Conservation (phyloP, 768 basidiomycete species). For the Arthromyces matolae region DNA sequence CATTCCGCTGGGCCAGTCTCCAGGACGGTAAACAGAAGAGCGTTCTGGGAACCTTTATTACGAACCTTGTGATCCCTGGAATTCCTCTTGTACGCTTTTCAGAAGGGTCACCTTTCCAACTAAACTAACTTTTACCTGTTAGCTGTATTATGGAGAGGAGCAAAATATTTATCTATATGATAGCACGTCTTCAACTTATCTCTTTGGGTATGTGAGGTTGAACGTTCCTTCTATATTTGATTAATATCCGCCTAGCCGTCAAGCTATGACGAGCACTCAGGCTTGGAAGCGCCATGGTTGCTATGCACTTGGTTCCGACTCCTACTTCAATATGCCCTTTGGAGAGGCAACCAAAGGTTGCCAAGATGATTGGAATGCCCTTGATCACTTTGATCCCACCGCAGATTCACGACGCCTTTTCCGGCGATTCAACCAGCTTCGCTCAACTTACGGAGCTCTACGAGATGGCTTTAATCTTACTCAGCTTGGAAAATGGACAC, state of each 20-base stretch:
- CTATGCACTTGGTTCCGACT: constrained; percentile 83
- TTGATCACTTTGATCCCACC: constrained; percentile 95
- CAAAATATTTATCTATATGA: constrained; percentile 87
- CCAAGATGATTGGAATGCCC: constrained; percentile 85
- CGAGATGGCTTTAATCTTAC: constrained; percentile 88
- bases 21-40: constrained; percentile 79
- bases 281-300: constrained; percentile 96
- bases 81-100: constrained; percentile 60
- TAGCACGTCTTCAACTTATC: constrained; percentile 84
- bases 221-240: not conserved
- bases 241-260: constrained; percentile 54
- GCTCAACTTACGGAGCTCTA: constrained; percentile 63
- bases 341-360: constrained; percentile 81
- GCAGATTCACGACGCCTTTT: constrained; percentile 71
- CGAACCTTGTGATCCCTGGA: constrained; percentile 81
- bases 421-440: constrained; percentile 68
- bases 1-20: constrained; percentile 90
- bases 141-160: constrained; percentile 90
- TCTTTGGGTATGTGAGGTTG: constrained; percentile 62
- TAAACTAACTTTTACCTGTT: constrained; percentile 2
- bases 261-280: constrained; percentile 79
- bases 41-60: constrained; percentile 74
- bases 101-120: not conserved
- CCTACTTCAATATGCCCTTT: constrained; percentile 93
- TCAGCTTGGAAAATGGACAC: constrained; percentile 83